A percentile compares a stretch with the other conserved stretches of the same genome.
Conservation (phyloP, 2,329 filamentous ascomycete species). For the Beauveria sp. region DNA sequence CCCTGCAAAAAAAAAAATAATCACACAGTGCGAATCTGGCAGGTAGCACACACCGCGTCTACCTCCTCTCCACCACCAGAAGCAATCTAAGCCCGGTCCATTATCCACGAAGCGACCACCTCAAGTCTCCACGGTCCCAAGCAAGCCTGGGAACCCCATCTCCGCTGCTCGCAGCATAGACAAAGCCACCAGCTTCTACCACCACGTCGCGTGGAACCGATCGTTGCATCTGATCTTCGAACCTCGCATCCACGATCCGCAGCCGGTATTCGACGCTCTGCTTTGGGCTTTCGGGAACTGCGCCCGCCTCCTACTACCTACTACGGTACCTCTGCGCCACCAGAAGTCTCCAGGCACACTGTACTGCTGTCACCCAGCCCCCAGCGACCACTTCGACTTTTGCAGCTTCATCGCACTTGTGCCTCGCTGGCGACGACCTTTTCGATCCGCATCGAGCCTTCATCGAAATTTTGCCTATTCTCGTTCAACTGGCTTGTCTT, state of each 20-base stretch:
- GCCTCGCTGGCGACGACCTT: background rate
- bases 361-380: constrained; percentile 1
- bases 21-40: constrained; percentile 1
- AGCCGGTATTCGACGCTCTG: background rate
- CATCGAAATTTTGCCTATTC: background rate
- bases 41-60: background rate
- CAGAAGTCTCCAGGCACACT: constrained; percentile 4
- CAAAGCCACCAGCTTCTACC: constrained; percentile 2
- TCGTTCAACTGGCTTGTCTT: background rate
- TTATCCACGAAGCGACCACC: constrained; percentile 7
- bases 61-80: constrained; percentile 2
- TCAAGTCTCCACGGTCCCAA: constrained; percentile 10
- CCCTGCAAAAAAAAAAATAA: background rate
- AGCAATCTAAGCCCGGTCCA: constrained; percentile 7
- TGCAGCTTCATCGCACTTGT: constrained; percentile 1
- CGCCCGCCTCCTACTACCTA: background rate
- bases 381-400: constrained; percentile 7
- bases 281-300: background rate
- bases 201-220: constrained; percentile 9
- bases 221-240: background rate
- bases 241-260: background rate
- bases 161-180: constrained; percentile 7
- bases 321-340: background rate
- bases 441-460: background rate
- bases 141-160: constrained; percentile 8